Evolutionary conservation across 495 filamentous ascomycete species (phyloP), one percentile per base, ranked within the genome.

Genomic region (Annulohypoxylon moriforme): DNA sequence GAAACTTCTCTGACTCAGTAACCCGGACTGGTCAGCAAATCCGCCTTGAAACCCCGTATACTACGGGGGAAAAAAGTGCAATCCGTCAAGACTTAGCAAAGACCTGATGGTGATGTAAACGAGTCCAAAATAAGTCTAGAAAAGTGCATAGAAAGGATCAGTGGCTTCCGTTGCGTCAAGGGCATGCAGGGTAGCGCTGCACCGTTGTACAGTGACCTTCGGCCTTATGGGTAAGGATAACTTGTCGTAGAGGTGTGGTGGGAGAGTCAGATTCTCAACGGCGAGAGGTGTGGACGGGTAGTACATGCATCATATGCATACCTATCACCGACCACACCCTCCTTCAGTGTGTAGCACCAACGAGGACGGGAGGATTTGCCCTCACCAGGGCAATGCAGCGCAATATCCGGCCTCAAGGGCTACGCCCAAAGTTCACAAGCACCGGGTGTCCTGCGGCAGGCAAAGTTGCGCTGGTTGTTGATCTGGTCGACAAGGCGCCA

Each of bases 141-240:
- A 67, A 64, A 60, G 55, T 38, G 69, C 67, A 73, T 67, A 55
- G 64, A 71, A 73, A 71, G 68, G 64, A 63, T 55, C 27, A 67
- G n/a, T 58, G 49, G 65, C 69, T 76, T 67, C 60, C 50, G 53
- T 67, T 62, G 63, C 71, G 71, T 68, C 66, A 67, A 65, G 73
- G 75, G 74, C 72, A 74, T 75, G 73, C 65, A 72, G 68, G 73
- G 73, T 69, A 52, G 58, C 71, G 73, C 60, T 68, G 60, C 67
- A 71, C 68, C 52, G 66, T 68, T 36, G 63, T 70, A 69, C 60
- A 64, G 59, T 59, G 53, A 67, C 71, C 53, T 58, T 67, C 63
- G 68, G 73, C 70, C 74, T 74, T 72, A 72, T 77, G 70, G 73
- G 75, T 77, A 77, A 70, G 73, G 75, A 77, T 76, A 74, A 59